phyloP scores from a whole-genome alignment of 2,329 filamentous ascomycete genomes.

The Colletotrichum sp. region DNA sequence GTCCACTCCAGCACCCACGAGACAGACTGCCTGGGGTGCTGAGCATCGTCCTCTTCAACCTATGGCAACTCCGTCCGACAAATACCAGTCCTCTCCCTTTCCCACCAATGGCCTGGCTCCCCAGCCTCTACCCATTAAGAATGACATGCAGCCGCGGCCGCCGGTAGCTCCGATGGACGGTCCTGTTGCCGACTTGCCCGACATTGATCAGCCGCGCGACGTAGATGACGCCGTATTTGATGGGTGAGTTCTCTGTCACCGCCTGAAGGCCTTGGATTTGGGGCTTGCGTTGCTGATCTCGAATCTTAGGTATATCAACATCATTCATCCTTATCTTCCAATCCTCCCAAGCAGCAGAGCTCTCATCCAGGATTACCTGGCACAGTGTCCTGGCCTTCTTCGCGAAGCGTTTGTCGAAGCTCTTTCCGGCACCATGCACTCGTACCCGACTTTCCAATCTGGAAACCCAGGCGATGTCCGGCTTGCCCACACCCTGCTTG shows the following conservation, averaged over 20 bases:
- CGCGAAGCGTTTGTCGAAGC: constrained; percentile 70
- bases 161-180: constrained; percentile 39
- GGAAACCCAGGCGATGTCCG: constrained; percentile 47
- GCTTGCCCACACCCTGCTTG: constrained; percentile 51
- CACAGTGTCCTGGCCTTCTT: constrained; percentile 59
- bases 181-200: constrained; percentile 37
- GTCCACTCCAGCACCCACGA: constrained; percentile 37
- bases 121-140: constrained; percentile 45
- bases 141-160: constrained; percentile 39
- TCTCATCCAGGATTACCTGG: constrained; percentile 61
- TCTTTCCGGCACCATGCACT: constrained; percentile 63
- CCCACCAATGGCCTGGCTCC: constrained; percentile 50
- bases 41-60: constrained; percentile 52
- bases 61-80: constrained; percentile 38
- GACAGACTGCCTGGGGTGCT: constrained; percentile 52
- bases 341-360: constrained; percentile 64
- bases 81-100: constrained; percentile 33
- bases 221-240: constrained; percentile 52
- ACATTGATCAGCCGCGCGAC: constrained; percentile 37
- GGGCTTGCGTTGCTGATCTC: not conserved
- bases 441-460: constrained; percentile 44
- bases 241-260: constrained; percentile 39
- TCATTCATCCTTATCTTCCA: constrained; percentile 71
- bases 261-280: not conserved
- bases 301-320: constrained; percentile 60